A percentile compares a stretch with the other conserved stretches of the same genome.
Conservation (phyloP, 1,284 basidiomycete species). For the Microbotryum violaceum region DNA sequence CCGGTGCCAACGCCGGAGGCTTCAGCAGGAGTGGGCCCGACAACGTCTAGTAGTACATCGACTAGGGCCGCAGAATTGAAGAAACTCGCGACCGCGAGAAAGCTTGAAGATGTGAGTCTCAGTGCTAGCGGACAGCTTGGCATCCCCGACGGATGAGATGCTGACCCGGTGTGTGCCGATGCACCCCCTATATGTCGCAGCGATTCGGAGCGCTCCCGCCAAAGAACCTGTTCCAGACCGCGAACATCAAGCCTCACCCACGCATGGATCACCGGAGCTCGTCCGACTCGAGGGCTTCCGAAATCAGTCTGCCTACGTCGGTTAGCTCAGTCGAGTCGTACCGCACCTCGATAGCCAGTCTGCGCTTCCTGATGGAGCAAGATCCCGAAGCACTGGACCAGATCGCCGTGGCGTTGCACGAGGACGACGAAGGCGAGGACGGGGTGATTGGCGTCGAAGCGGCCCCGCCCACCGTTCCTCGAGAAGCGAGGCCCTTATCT, state of each 20-base stretch:
- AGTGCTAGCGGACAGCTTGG: too few species aligned
- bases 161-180: not conserved
- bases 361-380: slow-evolving; percentile 10
- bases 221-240: slow-evolving; percentile 7
- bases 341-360: slow-evolving; percentile 12
- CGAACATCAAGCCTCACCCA: not conserved
- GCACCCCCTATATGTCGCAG: not conserved
- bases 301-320: not conserved
- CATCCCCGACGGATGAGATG: too few species aligned
- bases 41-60: not conserved
- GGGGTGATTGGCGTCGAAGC: not conserved
- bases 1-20: not conserved
- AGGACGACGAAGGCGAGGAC: not conserved
- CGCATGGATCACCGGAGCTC: not conserved
- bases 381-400: slow-evolving; percentile 19
- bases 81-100: slow-evolving; percentile 18
- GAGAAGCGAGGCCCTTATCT: not conserved
- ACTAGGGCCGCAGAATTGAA: slow-evolving; percentile 1
- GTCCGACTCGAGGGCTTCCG: not conserved
- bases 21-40: not conserved
- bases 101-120: slow-evolving; percentile 22
- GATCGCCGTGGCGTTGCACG: slow-evolving; percentile 7
- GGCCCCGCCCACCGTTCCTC: not conserved
- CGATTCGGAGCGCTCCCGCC: slow-evolving; percentile 27
- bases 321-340: slow-evolving; percentile 12